Evolutionary conservation across 2,329 filamentous ascomycete species (phyloP), one percentile per base, ranked within the genome.

Genomic region (Ophiostoma novo-ulmi): DNA sequence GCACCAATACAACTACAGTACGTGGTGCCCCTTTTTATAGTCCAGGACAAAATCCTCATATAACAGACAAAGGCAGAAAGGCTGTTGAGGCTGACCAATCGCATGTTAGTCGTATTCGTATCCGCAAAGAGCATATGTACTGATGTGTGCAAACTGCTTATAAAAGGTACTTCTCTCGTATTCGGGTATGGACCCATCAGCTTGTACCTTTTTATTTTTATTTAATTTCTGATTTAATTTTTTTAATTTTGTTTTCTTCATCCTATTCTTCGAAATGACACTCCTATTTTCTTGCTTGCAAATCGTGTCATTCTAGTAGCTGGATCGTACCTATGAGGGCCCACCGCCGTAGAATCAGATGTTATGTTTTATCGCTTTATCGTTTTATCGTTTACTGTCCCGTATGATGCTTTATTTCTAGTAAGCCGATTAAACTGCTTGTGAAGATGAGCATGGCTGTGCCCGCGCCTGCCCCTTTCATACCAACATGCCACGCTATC

Each of bases 31-130:
- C 64, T 41, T 66, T 66, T 66, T 64, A 31, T 64, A 64, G 61
- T 64, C 44, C 36, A 63, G 63, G 69, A 26, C 55, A 52, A 48
- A 48, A 22, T 48, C 44, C 44, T 20, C 44, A 48, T 48, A 48
- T 58, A 26, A 58, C 22, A 14, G 22, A 39, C 39, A 70, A 8
- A 35, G 44, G 48, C 22, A 52, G 22, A 8, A 41, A 48, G 5
- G 22, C 48, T 17, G 36, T n/a, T 31, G 17, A 14, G 20, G 35
- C 39, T 22, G 8, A 48, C 72, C 72, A 73, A 73, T 73, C 63
- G 70, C 36, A 10, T 8, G 41, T 3, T 14, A 1, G 10, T 72
- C 72, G 72, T 73, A 73, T 73, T 74, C 71, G 71, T 73, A 72
- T 74, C 69, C 71, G 70, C 68, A 68, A 48, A n/a, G 20, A 20